Conservation (phyloP, 2,329 filamentous ascomycete species). For the Drechslerella coelobrocha region DNA sequence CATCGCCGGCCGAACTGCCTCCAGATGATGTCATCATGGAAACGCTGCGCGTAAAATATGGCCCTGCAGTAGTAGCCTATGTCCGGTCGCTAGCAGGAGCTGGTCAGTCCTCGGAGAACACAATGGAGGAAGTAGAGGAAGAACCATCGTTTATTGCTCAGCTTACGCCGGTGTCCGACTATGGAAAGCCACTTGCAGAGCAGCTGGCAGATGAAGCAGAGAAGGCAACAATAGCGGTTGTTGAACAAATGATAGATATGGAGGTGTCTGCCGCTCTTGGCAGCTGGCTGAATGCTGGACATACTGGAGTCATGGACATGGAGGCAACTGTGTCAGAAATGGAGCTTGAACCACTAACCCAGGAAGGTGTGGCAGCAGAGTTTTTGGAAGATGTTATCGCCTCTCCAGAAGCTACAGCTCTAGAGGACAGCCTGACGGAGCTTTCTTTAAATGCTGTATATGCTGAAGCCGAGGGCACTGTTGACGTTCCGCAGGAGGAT, state of each 20-base stretch:
- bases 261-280: not conserved
- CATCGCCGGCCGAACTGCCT: constrained; percentile 31
- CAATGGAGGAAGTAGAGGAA: not conserved
- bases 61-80: constrained; percentile 20
- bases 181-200: constrained; percentile 28
- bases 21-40: constrained; percentile 31
- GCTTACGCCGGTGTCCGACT: constrained; percentile 41
- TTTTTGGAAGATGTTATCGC: not conserved
- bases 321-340: not conserved
- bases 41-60: constrained; percentile 23
- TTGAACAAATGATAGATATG: not conserved
- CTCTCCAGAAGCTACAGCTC: not conserved
- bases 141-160: constrained; percentile 25
- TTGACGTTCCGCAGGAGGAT: not conserved
- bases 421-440: not conserved
- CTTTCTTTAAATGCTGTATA: not conserved
- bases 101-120: not conserved
- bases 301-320: not conserved
- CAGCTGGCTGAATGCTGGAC: not conserved
- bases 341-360: not conserved
- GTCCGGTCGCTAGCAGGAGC: constrained; percentile 16
- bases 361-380: not conserved
- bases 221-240: not conserved
- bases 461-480: not conserved
- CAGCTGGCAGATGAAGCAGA: constrained; percentile 32